These are phyloP conservation scores for Tetrapisispora phaffii DNA, from an alignment of 805 yeast genomes.

Conservation along the genomic window DNA sequence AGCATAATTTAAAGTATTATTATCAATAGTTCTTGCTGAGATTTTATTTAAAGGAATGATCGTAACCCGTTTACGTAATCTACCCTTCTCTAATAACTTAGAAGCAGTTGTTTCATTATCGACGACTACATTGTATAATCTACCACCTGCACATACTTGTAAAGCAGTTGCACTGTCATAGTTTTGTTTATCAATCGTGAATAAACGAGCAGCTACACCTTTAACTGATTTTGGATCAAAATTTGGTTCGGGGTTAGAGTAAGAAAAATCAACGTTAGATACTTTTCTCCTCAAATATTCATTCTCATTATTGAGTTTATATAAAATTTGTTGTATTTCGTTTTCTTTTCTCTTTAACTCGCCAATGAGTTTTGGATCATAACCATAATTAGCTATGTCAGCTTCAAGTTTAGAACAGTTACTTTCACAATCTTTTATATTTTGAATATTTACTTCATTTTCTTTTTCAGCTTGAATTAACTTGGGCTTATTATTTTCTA, in stretches of 20 bases:
- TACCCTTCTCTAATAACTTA: conserved; percentile 67
- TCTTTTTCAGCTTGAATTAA: conserved; percentile 41
- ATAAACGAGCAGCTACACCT: conserved; percentile 85
- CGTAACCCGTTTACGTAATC: conserved; percentile 71
- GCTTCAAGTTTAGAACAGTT: conserved; percentile 29
- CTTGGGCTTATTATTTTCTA: conserved; percentile 37
- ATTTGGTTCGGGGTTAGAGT: conserved; percentile 50
- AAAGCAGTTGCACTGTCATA: conserved; percentile 65
- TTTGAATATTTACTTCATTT: conserved; percentile 36
- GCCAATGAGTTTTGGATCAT: conserved; percentile 37
- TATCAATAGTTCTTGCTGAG: conserved; percentile 45
- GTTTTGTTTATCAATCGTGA: conserved; percentile 49
- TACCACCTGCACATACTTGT: conserved; percentile 90
- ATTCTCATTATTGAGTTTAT: conserved; percentile 36
- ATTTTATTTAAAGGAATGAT: conserved; percentile 88
- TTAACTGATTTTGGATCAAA: conserved; percentile 58
- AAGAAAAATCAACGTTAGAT: conserved; percentile 67
- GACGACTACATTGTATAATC: conserved; percentile 82
- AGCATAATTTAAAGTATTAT: conserved; percentile 50
- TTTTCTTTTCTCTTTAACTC: conserved; percentile 40
- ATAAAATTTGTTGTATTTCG: conserved; percentile 35
- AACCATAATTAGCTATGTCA: conserved; percentile 46
- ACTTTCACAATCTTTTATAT: conserved; percentile 32
- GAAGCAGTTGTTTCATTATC: conserved; percentile 83
- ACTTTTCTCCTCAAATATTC: conserved; percentile 52